Percentiles rank a stretch among this genome's conserved stretches.
These are phyloP conservation scores for Flaveria brownii DNA, from an alignment of 129 eudicot species.

Conservation along the genomic window DNA sequence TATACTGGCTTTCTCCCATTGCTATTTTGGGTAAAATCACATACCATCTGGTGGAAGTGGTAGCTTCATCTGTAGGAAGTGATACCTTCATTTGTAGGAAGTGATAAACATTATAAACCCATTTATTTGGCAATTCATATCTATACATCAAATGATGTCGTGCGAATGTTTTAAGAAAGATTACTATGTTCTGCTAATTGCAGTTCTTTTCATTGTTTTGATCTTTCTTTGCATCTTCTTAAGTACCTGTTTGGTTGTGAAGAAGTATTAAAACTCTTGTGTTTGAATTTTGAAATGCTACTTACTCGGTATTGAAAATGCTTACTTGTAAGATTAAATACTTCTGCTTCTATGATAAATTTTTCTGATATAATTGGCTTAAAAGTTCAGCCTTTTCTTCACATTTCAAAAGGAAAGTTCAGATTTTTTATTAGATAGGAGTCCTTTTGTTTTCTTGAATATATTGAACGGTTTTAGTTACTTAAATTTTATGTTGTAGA, in stretches of 20 bases:
- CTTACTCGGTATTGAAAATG: background rate
- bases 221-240: background rate
- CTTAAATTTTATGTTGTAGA: constrained; percentile 50
- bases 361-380: background rate
- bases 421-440: background rate
- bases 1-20: constrained; percentile 95
- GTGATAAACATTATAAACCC: constrained; percentile 2
- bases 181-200: no score
- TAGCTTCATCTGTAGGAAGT: background rate
- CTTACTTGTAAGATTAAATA: background rate
- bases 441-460: constrained; percentile 21
- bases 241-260: background rate
- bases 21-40: constrained; percentile 81
- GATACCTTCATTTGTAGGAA: constrained; percentile 5
- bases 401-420: background rate
- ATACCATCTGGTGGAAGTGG: background rate
- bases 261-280: background rate
- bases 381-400: background rate
- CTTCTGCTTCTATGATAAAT: background rate
- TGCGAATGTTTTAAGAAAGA: constrained; percentile 5
- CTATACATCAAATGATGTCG: background rate
- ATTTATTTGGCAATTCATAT: background rate
- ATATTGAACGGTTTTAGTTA: constrained; percentile 3
- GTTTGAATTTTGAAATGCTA: background rate
- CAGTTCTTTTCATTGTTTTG: background rate